Evolutionary conservation across 768 basidiomycete genomes (phyloP), one percentile per base, ranked within the genome.

Genomic region (Amanita polypyramis): DNA sequence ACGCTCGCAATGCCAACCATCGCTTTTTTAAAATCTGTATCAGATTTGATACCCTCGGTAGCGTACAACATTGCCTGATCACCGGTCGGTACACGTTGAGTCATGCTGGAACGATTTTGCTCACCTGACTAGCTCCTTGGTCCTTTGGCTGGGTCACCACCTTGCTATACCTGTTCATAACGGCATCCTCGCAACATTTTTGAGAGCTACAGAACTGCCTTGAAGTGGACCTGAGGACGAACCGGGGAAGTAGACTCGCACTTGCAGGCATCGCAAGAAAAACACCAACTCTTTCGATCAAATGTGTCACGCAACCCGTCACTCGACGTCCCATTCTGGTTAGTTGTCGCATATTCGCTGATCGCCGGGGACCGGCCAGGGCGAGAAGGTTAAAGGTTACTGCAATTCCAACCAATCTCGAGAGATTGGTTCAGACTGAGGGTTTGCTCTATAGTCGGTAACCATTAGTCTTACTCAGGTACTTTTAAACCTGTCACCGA

Each of bases 1-100:
- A 99, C 86, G 55, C 92, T 95, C 8, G 82, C 96, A 21, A 99
- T 81, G 43, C 96, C 96, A 48, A 99, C 88, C 94, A 98, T 97
- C 38, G 94, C 82, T 63, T 95, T 97, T 59, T 88, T 70, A 53
- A 99, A 86, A 69, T 99, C 96, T 2, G 72, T 75, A 54, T 95
- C 86, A 12, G 57, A 67, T 20, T 74, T 68, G 52, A 99, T 77
- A 25, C 90, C 94, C 30, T 97, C 96, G 1, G 96, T 99, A n/a
- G 93, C 96, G 66, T 93, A 99, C 42, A 99, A 70, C 96, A 99
- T 98, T 29, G 96, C 96, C 89, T 95, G 54, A 36, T 37, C 35
- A 33, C 52, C 44, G 29, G 25, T 39, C 32, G 40, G 34, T 50
- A 33, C 39, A 49, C 19, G 42, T 8, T 12, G 25, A 23, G 29